These are phyloP conservation scores for Saxophila tyrrhenica DNA, from an alignment of 495 filamentous ascomycete genomes.

Conservation along the genomic window DNA sequence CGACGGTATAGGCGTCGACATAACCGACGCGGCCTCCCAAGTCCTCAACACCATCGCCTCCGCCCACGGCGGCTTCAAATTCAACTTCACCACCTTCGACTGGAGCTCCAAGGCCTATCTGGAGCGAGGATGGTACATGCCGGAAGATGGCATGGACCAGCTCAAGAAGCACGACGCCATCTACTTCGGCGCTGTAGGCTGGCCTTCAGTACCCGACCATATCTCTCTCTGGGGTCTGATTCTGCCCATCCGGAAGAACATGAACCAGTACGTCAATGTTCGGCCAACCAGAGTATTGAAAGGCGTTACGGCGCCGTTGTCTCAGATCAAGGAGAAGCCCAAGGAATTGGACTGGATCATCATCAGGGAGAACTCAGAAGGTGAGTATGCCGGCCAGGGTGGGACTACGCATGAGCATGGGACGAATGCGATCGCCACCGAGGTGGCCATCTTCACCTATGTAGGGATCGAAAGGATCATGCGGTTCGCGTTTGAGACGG, in stretches of 20 bases:
- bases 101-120: constrained; percentile 28
- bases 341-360: constrained; percentile 32
- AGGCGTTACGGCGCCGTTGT: constrained; percentile 26
- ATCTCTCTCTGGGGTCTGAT: constrained; percentile 33
- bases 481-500: constrained; percentile 33
- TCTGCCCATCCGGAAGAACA: constrained; percentile 30
- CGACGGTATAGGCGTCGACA: constrained; percentile 34
- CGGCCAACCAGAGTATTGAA: constrained; percentile 29
- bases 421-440: constrained; percentile 26
- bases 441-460: constrained; percentile 31
- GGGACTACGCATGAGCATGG: constrained; percentile 27
- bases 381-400: constrained; percentile 32
- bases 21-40: constrained; percentile 28
- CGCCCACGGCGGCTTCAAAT: constrained; percentile 23
- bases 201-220: constrained; percentile 32
- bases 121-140: constrained; percentile 31
- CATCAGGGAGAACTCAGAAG: constrained; percentile 32
- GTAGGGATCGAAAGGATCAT: constrained; percentile 32
- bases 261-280: constrained; percentile 34
- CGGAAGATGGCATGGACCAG: constrained; percentile 25
- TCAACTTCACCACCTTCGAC: constrained; percentile 30
- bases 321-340: constrained; percentile 11
- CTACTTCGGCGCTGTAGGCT: constrained; percentile 33
- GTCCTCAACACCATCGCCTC: constrained; percentile 27
- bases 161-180: constrained; percentile 31